Conservation (phyloP, 805 yeast species). For the Candida loeiensis region DNA sequence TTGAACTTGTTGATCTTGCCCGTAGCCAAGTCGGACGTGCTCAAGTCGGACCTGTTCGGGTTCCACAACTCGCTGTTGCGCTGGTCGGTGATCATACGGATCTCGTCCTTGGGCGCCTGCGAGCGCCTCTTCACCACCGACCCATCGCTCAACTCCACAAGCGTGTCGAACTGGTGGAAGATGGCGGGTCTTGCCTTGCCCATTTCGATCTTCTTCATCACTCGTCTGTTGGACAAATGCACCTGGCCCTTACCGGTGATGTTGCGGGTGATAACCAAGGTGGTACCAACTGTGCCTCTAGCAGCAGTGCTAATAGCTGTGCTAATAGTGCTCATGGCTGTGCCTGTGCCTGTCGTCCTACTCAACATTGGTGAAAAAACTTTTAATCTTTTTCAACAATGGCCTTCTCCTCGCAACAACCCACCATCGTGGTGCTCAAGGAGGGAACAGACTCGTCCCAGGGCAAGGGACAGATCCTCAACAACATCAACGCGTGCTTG, state of each 20-base stretch:
- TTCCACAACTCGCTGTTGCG: slow-evolving; percentile 88
- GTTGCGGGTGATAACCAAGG: too few relatives aligned
- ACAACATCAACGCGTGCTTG: slow-evolving; percentile 93
- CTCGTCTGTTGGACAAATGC: slow-evolving; percentile 49
- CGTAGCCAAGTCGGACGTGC: slow-evolving; percentile 71
- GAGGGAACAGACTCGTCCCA: slow-evolving; percentile 98
- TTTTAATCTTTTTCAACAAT: slow-evolving; percentile 30
- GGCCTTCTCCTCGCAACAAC: slow-evolving; percentile 92
- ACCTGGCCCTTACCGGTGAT: slow-evolving; percentile 34
- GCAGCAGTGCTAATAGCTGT: too few relatives aligned
- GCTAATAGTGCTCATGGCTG: too few relatives aligned
- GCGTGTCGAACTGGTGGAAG: slow-evolving; percentile 82
- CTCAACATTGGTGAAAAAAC: neutral
- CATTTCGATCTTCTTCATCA: slow-evolving; percentile 60
- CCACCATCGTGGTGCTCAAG: slow-evolving; percentile 95
- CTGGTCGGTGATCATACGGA: slow-evolving; percentile 83
- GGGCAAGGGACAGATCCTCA: slow-evolving; percentile 92
- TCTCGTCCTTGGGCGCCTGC: slow-evolving; percentile 83
- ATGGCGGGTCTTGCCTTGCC: slow-evolving; percentile 95
- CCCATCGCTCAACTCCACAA: slow-evolving; percentile 92
- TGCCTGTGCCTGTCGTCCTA: too few relatives aligned
- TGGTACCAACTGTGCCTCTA: too few relatives aligned
- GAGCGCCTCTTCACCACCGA: slow-evolving; percentile 81
- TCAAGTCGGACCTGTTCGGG: slow-evolving; percentile 74
- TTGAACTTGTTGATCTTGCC: slow-evolving; percentile 77